Evolutionary conservation across 306 rosid species (phyloP).

Genomic region (Corylus avellana): DNA sequence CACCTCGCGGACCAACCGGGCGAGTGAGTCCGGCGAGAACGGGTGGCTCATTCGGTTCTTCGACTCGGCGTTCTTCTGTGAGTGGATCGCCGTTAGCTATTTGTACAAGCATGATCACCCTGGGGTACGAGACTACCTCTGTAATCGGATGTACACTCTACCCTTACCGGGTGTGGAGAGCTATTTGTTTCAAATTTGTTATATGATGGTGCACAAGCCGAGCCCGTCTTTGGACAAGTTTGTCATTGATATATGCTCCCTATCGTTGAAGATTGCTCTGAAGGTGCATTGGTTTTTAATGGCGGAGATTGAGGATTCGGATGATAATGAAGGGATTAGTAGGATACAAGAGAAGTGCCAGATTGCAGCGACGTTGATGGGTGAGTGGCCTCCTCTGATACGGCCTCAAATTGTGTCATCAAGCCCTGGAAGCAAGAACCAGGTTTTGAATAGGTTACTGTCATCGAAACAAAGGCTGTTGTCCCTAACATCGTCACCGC

Average conservation of each 20-base stretch:
- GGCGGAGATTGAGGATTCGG: constrained; percentile 91
- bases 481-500: constrained; percentile 71
- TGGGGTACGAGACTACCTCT: constrained; percentile 93
- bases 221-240: constrained; percentile 95
- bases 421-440: constrained; percentile 68
- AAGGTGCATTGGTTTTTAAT: constrained; percentile 93
- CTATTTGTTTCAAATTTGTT: constrained; percentile 94
- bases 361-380: constrained; percentile 87
- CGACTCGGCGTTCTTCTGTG: constrained; percentile 96
- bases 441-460: constrained; percentile 65
- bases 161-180: constrained; percentile 91
- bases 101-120: constrained; percentile 91
- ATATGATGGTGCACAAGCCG: constrained; percentile 92
- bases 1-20: constrained; percentile 48
- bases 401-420: constrained; percentile 43
- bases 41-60: constrained; percentile 99
- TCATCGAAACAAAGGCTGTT: constrained; percentile 79
- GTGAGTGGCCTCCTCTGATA: constrained; percentile 79
- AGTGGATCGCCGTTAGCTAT: constrained; percentile 98
- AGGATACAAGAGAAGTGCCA: constrained; percentile 88
- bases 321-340: constrained; percentile 91
- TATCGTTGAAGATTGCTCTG: constrained; percentile 87
- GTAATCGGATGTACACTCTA: constrained; percentile 94
- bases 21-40: constrained; percentile 78
- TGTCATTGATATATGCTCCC: constrained; percentile 87